Conservation (phyloP, 1,284 basidiomycete species). For the Malassezia dermatis region DNA sequence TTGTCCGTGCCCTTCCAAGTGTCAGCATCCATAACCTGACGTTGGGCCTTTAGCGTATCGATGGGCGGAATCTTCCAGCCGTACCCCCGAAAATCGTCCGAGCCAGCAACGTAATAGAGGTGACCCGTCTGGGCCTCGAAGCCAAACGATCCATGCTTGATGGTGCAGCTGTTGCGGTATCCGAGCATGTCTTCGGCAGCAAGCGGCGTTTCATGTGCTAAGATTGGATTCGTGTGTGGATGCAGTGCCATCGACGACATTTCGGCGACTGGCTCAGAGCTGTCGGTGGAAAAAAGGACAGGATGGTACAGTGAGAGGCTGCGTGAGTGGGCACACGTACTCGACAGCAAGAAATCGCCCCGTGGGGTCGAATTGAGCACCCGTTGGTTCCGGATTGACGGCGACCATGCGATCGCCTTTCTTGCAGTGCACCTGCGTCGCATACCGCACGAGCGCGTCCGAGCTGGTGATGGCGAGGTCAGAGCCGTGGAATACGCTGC, state of each 20-base stretch:
- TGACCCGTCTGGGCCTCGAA: slow-evolving; percentile 49
- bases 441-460: slow-evolving; percentile 9
- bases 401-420: neutral
- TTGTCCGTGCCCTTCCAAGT: neutral
- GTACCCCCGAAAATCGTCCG: slow-evolving; percentile 68
- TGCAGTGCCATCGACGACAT: slow-evolving; percentile 7
- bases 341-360: slow-evolving; percentile 13
- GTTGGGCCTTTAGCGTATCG: slow-evolving; percentile 50
- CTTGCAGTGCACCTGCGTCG: slow-evolving; percentile 4
- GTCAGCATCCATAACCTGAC: slow-evolving; percentile 47
- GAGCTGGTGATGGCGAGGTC: neutral
- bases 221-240: slow-evolving; percentile 7
- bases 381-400: slow-evolving; percentile 6
- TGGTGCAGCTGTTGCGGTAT: slow-evolving; percentile 64
- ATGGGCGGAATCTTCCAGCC: slow-evolving; percentile 63
- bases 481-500: slow-evolving; percentile 1
- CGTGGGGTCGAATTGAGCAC: slow-evolving; percentile 15
- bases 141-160: slow-evolving; percentile 72
- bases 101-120: slow-evolving; percentile 60
- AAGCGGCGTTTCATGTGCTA: neutral
- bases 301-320: slow-evolving; percentile 15
- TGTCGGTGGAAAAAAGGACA: slow-evolving; percentile 8
- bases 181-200: slow-evolving; percentile 32
- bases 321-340: neutral
- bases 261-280: slow-evolving; percentile 12